Evolutionary conservation across 2,329 filamentous ascomycete genomes (phyloP), one percentile per base, ranked within the genome.

Genomic region (Fusarium sp.): DNA sequence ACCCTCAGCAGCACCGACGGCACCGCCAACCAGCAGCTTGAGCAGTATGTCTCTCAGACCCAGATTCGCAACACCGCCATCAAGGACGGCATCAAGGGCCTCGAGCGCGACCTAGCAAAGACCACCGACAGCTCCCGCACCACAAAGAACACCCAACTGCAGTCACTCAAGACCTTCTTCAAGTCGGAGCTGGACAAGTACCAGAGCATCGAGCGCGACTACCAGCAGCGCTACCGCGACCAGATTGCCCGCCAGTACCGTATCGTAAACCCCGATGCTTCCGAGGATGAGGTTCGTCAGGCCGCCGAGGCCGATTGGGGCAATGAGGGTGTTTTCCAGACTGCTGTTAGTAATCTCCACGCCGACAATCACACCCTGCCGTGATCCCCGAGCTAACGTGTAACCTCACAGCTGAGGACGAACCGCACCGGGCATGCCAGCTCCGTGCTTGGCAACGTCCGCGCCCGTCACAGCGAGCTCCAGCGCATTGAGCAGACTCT

Each of bases 221-320:
- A 94, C 85, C 88, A 90, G 79, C 87, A 90, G 79, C 87, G 91
- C 73, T 94, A 94, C 82, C 89, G 92, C 69, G 92, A 95, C 72
- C 92, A 94, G 81, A 94, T 96, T 79, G 90, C 90, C 67, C 89
- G 94, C 78, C 94, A 96, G 83, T 95, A 94, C 83, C 88, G 90
- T 65, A 95, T 96, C 79, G 93, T 94, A 75, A 94, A 95, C 80
- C 93, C 93, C 60, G 91, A 94, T 51, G 94, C 93, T n/a, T 89
- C 88, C 57, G 92, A 95, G 68, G 85, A 88, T 2, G 92, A 96
- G 82, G 91, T 95, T 4, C 85, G 87, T 57, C 85, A 93, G 80
- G 93, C 93, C 5, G 85, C 90, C 27, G 87, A 93, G 75, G 86
- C 90, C 62, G 91, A 95, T 80, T 93, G 93, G 92, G 90, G 92